phyloP scores from a whole-genome alignment of 345 rosid species.

The Eucalyptus marginata region DNA sequence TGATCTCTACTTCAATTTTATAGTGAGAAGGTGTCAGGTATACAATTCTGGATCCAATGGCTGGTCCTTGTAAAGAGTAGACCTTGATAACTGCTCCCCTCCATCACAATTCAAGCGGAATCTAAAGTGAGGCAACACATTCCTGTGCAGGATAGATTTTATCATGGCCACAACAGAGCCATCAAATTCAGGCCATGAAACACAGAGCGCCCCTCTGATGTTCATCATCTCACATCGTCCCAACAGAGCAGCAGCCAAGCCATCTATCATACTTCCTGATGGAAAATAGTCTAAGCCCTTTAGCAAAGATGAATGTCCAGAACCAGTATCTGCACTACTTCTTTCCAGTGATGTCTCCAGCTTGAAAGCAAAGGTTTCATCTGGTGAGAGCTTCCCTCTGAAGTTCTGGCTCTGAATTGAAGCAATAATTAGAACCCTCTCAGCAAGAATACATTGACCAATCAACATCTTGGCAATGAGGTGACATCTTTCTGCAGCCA shows the following conservation, averaged over 20 bases:
- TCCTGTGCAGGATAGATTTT: constrained; percentile 32
- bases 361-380: constrained; percentile 62
- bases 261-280: constrained; percentile 81
- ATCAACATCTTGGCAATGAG: constrained; percentile 59
- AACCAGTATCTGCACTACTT: constrained; percentile 3
- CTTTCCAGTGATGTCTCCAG: constrained; percentile 69
- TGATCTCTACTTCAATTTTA: not conserved
- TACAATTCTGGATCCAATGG: constrained; percentile 50
- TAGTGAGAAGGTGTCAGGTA: constrained; percentile 17
- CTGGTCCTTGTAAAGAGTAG: constrained; percentile 19
- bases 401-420: constrained; percentile 76
- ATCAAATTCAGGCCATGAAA: constrained; percentile 76
- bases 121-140: constrained; percentile 33
- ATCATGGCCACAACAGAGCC: constrained; percentile 35
- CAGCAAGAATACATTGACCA: constrained; percentile 55
- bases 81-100: constrained; percentile 7
- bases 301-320: constrained; percentile 17
- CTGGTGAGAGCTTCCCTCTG: constrained; percentile 68
- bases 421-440: constrained; percentile 55
- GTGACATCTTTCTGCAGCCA: constrained; percentile 60
- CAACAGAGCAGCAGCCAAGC: constrained; percentile 77
- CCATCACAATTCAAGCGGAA: constrained; percentile 6
- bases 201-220: constrained; percentile 55
- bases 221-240: constrained; percentile 63
- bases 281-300: constrained; percentile 69